These are phyloP conservation scores for Neurospora africana DNA, from an alignment of 495 filamentous ascomycete species.

Conservation along the genomic window DNA sequence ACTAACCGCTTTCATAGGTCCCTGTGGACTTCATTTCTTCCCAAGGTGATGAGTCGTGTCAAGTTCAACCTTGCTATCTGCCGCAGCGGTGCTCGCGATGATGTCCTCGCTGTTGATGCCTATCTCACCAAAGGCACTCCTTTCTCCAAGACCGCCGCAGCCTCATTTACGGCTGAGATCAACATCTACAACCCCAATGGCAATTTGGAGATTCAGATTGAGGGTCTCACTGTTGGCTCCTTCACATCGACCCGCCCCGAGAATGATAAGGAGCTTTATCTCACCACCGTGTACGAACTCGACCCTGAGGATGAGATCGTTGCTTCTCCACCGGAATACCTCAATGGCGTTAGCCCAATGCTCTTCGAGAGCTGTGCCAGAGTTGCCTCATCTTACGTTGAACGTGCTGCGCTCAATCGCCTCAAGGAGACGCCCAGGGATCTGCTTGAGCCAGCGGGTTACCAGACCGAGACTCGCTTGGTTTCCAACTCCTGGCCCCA, in stretches of 20 bases:
- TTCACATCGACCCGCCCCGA: constrained; percentile 26
- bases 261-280: constrained; percentile 34
- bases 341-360: constrained; percentile 2
- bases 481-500: constrained; percentile 11
- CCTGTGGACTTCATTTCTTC: constrained; percentile 37
- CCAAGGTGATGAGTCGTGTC: constrained; percentile 21
- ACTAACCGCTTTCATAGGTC: constrained; percentile 2
- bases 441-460: not conserved
- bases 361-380: constrained; percentile 29
- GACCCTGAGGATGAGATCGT: constrained; percentile 33
- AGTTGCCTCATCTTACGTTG: constrained; percentile 25
- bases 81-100: constrained; percentile 9
- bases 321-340: not conserved
- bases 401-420: not conserved
- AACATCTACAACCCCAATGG: constrained; percentile 25
- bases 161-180: constrained; percentile 28
- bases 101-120: constrained; percentile 26
- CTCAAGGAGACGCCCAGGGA: not conserved
- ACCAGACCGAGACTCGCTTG: not conserved
- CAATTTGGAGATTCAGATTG: constrained; percentile 29
- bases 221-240: constrained; percentile 29
- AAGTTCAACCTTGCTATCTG: constrained; percentile 30
- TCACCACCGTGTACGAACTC: constrained; percentile 28
- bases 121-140: constrained; percentile 18
- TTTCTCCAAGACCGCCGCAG: constrained; percentile 12